Evolutionary conservation across 306 rosid species (phyloP).

Genomic region (Alnus glutinosa): DNA sequence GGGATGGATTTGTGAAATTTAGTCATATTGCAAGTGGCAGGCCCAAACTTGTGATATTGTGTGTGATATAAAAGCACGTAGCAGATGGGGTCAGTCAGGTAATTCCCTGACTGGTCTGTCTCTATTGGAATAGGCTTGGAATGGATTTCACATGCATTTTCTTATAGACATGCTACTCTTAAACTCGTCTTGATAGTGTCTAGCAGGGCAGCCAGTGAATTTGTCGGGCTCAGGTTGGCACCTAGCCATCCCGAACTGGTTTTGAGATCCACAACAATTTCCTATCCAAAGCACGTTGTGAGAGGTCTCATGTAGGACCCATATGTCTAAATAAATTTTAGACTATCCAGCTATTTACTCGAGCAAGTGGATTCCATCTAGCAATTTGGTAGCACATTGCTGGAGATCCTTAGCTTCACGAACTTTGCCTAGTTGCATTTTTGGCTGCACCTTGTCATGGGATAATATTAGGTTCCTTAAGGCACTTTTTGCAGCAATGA

Average conservation of each 20-base stretch:
- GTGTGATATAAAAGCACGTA: background rate
- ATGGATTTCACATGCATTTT: slow-evolving; percentile 12
- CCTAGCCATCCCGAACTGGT: background rate
- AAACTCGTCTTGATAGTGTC: background rate
- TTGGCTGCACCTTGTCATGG: background rate
- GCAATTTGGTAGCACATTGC: too few species aligned
- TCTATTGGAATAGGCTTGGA: background rate
- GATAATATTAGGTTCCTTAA: background rate
- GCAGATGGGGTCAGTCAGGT: background rate
- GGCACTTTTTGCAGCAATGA: background rate
- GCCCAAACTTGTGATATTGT: background rate
- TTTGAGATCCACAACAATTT: too few species aligned
- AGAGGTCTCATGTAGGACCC: too few species aligned
- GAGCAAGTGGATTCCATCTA: too few species aligned
- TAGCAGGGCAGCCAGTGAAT: background rate
- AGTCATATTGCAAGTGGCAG: background rate
- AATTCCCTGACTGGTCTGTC: background rate
- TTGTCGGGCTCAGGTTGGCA: background rate
- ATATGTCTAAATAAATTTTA: too few species aligned
- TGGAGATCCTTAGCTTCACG: too few species aligned
- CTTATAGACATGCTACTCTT: background rate
- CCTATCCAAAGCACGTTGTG: too few species aligned
- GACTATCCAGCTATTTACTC: too few species aligned
- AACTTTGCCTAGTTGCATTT: background rate
- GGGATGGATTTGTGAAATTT: background rate